Evolutionary conservation across 345 rosid species (phyloP).

Genomic region (Citrus reticulata): DNA sequence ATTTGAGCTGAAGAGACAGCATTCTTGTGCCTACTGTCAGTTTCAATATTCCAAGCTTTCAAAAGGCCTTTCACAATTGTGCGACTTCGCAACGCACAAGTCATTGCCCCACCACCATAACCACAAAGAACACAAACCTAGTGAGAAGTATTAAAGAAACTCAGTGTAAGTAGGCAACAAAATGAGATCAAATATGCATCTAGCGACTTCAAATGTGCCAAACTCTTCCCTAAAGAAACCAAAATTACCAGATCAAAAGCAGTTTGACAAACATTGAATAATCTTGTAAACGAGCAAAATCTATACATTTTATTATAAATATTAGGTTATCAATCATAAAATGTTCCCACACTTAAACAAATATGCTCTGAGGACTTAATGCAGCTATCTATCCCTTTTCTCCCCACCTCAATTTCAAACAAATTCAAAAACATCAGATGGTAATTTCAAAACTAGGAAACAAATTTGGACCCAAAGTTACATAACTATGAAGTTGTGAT

Average conservation of each 20-base stretch:
- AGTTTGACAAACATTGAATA: neutral
- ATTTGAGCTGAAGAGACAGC: constrained; percentile 15
- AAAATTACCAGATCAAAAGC: neutral
- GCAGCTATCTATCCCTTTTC: neutral
- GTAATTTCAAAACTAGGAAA: neutral
- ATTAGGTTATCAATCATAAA: neutral
- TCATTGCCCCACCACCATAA: constrained; percentile 54
- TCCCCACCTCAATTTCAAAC: neutral
- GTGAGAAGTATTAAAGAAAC: constrained; percentile 1
- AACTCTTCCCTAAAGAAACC: neutral
- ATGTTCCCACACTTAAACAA: neutral
- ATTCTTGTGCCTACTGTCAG: constrained; percentile 19
- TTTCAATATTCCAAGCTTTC: constrained; percentile 37
- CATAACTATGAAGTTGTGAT: neutral
- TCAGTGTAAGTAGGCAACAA: neutral
- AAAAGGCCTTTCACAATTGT: constrained; percentile 36
- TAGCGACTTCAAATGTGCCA: neutral
- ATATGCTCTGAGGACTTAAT: neutral
- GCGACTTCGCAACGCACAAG: constrained; percentile 34
- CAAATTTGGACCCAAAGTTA: neutral
- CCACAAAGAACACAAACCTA: constrained; percentile 58
- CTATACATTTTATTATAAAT: neutral
- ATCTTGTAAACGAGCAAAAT: neutral
- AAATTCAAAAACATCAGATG: neutral
- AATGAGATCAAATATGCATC: neutral